Evolutionary conservation across 768 basidiomycete species (phyloP).

Genomic region (Nevesoporus exiguus): DNA sequence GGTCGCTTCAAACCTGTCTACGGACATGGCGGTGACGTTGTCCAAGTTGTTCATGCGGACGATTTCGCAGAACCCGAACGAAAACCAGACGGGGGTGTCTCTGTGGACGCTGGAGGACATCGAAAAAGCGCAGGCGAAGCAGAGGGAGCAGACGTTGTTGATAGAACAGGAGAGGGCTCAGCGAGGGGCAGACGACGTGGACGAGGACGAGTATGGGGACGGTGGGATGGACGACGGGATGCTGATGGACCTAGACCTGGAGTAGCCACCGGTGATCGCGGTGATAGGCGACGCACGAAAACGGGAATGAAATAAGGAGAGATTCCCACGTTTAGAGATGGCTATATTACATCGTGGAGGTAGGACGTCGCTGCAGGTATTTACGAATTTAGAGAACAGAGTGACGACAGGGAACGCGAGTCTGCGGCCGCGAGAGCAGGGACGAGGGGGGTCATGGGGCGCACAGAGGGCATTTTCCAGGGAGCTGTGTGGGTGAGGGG

Average conservation of each 20-base stretch:
- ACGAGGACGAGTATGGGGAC: conserved; percentile 61
- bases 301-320: neutral
- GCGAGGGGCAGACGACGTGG: conserved; percentile 26
- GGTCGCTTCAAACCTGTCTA: conserved; percentile 93
- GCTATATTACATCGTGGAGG: conserved; percentile 15
- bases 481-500: conserved; percentile 26
- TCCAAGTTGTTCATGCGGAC: conserved; percentile 96
- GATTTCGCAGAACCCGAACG: conserved; percentile 98
- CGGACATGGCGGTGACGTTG: conserved; percentile 93
- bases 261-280: neutral
- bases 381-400: conserved; percentile 6
- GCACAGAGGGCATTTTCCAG: conserved; percentile 41
- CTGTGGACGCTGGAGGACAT: conserved; percentile 95
- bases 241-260: conserved; percentile 54
- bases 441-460: conserved; percentile 5
- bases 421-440: too few relatives aligned
- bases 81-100: conserved; percentile 91
- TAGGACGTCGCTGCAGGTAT: conserved; percentile 7
- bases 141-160: conserved; percentile 59
- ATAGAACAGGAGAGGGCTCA: conserved; percentile 33
- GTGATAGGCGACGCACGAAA: neutral
- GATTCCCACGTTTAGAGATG: neutral
- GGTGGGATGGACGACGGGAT: conserved; percentile 64
- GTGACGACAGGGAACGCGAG: too few relatives aligned
- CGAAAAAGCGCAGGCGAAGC: conserved; percentile 78